Percentiles rank a stretch among this genome's conserved stretches.
Evolutionary conservation across 345 rosid species (phyloP).

Genomic region (Toxicodendron radicans): DNA sequence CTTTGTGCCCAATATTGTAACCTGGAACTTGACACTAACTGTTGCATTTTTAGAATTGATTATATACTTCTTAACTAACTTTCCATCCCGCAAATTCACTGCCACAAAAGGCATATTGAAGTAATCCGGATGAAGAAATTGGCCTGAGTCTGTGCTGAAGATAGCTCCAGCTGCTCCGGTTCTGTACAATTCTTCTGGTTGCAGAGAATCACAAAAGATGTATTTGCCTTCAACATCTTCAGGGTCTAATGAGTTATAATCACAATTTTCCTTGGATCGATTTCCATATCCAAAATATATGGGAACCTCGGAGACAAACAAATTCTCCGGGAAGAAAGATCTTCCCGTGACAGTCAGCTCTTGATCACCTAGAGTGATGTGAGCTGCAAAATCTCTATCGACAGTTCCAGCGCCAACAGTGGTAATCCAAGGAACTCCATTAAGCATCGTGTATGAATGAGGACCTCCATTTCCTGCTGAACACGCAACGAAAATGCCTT

Average conservation of each 20-base stretch:
- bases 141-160: conserved; percentile 26
- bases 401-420: conserved; percentile 45
- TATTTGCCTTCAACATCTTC: conserved; percentile 39
- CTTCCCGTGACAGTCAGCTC: conserved; percentile 24
- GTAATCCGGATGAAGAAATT: conserved; percentile 11
- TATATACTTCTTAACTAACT: conserved; percentile 30
- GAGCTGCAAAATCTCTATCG: conserved; percentile 33
- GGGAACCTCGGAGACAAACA: conserved; percentile 32
- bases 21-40: conserved; percentile 31
- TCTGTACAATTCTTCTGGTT: conserved; percentile 15
- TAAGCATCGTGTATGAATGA: conserved; percentile 34
- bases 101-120: conserved; percentile 31
- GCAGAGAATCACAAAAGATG: conserved; percentile 36
- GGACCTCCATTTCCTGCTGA: conserved; percentile 51
- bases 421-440: conserved; percentile 50
- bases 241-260: conserved; percentile 22
- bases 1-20: conserved; percentile 31
- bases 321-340: conserved; percentile 39
- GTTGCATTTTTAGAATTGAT: conserved; percentile 17
- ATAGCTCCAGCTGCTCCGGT: conserved; percentile 42
- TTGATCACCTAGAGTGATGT: conserved; percentile 26
- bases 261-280: conserved; percentile 40
- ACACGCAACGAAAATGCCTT: conserved; percentile 51
- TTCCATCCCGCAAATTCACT: conserved; percentile 26
- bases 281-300: conserved; percentile 45